Conservation (phyloP, 1,284 basidiomycete genomes). For the Apiotrichum mycotoxinovorans region DNA sequence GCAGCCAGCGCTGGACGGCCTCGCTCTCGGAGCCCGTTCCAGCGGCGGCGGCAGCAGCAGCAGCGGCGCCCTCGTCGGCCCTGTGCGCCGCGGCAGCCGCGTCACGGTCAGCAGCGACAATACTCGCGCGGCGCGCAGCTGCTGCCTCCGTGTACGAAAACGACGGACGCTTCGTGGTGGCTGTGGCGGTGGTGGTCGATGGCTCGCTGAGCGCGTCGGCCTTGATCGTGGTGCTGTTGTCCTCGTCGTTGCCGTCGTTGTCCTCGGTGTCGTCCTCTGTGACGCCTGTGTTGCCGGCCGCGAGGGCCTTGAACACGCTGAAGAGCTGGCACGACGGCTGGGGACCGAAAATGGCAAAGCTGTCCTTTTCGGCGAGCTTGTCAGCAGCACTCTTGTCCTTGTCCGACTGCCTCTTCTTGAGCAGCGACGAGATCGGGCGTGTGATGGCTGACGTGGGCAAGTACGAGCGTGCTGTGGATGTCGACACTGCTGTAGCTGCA, state of each 20-base stretch:
- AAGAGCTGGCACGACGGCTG: constrained; percentile 35
- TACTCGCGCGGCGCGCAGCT: not conserved
- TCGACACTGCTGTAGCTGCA: no score
- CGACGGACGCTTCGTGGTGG: no score
- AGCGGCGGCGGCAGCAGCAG: not conserved
- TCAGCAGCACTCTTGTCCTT: not conserved
- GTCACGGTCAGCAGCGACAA: not conserved
- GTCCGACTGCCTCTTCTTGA: not conserved
- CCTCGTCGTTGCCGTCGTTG: not conserved
- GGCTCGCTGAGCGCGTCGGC: no score
- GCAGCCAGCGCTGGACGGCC: constrained; percentile 23
- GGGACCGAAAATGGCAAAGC: not conserved
- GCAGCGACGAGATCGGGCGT: not conserved
- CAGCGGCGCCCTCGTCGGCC: constrained; percentile 5
- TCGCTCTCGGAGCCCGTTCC: constrained; percentile 17
- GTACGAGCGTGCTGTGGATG: no score
- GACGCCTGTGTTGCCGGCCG: constrained; percentile 10
- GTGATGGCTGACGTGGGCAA: not conserved
- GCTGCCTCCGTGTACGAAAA: not conserved
- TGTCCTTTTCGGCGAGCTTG: no score
- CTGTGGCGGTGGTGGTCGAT: no score
- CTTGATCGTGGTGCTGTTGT: constrained; percentile 1
- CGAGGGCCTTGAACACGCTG: constrained; percentile 40
- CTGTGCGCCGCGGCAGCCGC: not conserved
- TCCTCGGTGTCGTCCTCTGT: constrained; percentile 1